Evolutionary conservation across 2,329 filamentous ascomycete species (phyloP).

Genomic region (Fusarium veterinarium): DNA sequence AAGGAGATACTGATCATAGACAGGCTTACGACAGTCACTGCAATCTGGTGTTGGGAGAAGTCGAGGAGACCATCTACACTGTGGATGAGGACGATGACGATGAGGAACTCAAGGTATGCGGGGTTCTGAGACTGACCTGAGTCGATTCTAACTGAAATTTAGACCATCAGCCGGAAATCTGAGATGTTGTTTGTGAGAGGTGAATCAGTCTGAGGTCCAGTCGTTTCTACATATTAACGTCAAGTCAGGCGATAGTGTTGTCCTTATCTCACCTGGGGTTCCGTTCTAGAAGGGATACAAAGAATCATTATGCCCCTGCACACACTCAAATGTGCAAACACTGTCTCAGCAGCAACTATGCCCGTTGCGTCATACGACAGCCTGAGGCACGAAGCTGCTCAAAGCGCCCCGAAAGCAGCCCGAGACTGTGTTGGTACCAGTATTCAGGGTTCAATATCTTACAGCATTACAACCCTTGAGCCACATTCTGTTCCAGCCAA

Average conservation of each 20-base stretch:
- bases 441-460: neutral
- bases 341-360: neutral
- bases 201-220: constrained; percentile 54
- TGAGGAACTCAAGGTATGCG: constrained; percentile 76
- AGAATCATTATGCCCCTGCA: constrained; percentile 1
- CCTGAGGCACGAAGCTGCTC: constrained; percentile 5
- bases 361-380: neutral
- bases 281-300: constrained; percentile 41
- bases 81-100: constrained; percentile 93
- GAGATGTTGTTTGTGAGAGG: constrained; percentile 99
- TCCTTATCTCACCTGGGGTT: constrained; percentile 74
- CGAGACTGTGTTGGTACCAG: neutral
- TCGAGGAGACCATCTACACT: constrained; percentile 96
- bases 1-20: constrained; percentile 7
- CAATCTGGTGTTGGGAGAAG: constrained; percentile 94
- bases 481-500: neutral
- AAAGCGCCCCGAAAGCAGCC: neutral
- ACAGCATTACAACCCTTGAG: neutral
- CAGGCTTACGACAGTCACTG: constrained; percentile 99
- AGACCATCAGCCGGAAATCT: constrained; percentile 96
- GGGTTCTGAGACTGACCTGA: neutral
- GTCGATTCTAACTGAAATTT: neutral
- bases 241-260: constrained; percentile 74
- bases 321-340: neutral
- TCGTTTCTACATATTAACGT: constrained; percentile 36